A percentile compares a stretch with the other conserved stretches of the same genome.
Conservation (phyloP, 306 rosid genomes). For the Begonia loranthoides region DNA sequence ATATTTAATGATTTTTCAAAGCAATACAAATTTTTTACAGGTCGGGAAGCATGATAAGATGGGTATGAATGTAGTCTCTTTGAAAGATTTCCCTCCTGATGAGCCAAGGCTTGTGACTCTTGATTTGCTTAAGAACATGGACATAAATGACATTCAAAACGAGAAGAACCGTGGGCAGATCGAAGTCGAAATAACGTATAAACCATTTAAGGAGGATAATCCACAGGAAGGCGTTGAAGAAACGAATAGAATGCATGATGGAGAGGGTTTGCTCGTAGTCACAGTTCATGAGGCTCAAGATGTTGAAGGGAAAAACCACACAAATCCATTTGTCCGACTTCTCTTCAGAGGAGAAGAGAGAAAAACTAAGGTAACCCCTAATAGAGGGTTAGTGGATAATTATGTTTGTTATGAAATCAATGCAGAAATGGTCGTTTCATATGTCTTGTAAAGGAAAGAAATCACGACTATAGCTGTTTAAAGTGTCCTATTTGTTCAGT, state of each 20-base stretch:
- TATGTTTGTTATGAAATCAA: no score
- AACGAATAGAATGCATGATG: constrained; percentile 26
- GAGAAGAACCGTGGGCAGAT: constrained; percentile 60
- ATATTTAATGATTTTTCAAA: neutral
- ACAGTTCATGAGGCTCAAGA: constrained; percentile 62
- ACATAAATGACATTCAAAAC: constrained; percentile 20
- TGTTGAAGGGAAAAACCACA: constrained; percentile 73
- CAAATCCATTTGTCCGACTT: constrained; percentile 60
- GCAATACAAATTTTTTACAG: constrained; percentile 20
- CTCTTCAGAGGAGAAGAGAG: constrained; percentile 61
- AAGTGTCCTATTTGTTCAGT: neutral
- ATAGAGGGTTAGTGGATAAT: no score
- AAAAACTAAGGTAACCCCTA: constrained; percentile 50
- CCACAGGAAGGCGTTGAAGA: constrained; percentile 8
- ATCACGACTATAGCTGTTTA: neutral
- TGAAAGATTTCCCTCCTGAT: constrained; percentile 46
- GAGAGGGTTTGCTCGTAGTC: constrained; percentile 77
- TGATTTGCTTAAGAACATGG: constrained; percentile 57
- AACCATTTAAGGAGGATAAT: constrained; percentile 71
- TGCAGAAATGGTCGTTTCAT: no score
- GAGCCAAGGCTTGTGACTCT: constrained; percentile 54
- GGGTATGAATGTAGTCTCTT: constrained; percentile 69
- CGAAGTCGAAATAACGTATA: constrained; percentile 58
- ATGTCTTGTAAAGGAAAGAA: neutral
- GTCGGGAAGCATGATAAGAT: constrained; percentile 76